phyloP scores from a whole-genome alignment of 2,329 filamentous ascomycete species.

The Phialophora verrucosa region DNA sequence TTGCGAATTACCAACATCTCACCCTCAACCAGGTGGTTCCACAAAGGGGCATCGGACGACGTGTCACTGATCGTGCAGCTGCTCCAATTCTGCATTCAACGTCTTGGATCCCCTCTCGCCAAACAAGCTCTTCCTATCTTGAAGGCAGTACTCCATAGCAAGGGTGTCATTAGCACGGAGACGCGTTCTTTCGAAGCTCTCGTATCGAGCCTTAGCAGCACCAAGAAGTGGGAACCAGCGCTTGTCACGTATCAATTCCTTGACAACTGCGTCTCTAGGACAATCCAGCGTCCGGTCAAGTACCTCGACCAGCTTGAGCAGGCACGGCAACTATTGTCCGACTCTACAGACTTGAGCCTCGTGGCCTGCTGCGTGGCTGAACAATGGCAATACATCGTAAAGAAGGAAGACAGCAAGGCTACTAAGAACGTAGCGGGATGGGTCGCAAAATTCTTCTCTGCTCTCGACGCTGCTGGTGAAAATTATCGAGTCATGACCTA shows the following conservation, averaged over 20 bases:
- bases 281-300: slow-evolving; percentile 78
- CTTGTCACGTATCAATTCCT: slow-evolving; percentile 69
- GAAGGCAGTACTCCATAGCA: slow-evolving; percentile 24
- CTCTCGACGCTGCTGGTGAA: slow-evolving; percentile 61
- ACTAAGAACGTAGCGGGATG: slow-evolving; percentile 61
- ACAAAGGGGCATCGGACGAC: slow-evolving; percentile 62
- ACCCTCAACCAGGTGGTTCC: slow-evolving; percentile 88
- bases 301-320: slow-evolving; percentile 65
- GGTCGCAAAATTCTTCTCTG: slow-evolving; percentile 63
- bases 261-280: slow-evolving; percentile 80
- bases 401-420: slow-evolving; percentile 54
- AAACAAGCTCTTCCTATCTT: slow-evolving; percentile 21
- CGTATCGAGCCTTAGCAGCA: slow-evolving; percentile 47
- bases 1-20: slow-evolving; percentile 81
- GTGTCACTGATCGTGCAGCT: slow-evolving; percentile 51
- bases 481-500: slow-evolving; percentile 53
- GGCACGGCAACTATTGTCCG: slow-evolving; percentile 42
- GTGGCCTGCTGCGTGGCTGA: slow-evolving; percentile 74
- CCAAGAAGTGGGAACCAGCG: slow-evolving; percentile 43
- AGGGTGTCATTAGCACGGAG: slow-evolving; percentile 45
- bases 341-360: slow-evolving; percentile 50
- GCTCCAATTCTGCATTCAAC: slow-evolving; percentile 48
- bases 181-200: slow-evolving; percentile 47
- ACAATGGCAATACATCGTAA: slow-evolving; percentile 74
- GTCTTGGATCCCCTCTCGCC: background rate